Conservation (phyloP, 345 rosid species). For the Physaria fendleri region DNA sequence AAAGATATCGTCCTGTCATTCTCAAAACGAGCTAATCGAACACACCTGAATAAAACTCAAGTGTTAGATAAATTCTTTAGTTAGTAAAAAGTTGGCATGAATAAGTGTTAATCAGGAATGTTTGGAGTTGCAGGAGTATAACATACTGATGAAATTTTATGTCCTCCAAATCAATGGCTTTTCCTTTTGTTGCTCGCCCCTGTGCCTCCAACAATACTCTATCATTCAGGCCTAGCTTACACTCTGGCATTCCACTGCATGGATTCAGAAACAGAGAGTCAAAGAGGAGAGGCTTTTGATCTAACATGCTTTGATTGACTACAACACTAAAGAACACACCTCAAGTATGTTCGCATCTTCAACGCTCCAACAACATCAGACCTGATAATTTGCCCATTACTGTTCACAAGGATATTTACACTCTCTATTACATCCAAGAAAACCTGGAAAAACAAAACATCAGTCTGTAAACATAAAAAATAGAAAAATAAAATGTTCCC, state of each 20-base stretch:
- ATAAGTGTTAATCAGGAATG: no score
- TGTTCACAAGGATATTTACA: constrained; percentile 91
- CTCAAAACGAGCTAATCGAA: constrained; percentile 92
- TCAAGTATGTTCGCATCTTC: constrained; percentile 95
- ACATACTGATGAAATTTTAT: constrained; percentile 96
- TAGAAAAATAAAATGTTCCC: background rate
- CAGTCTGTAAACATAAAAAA: constrained; percentile 6
- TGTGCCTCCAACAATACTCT: constrained; percentile 93
- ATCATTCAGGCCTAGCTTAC: constrained; percentile 95
- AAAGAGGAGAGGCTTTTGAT: background rate
- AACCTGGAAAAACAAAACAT: constrained; percentile 47
- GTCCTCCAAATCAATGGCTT: constrained; percentile 95
- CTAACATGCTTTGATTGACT: background rate
- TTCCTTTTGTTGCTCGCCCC: constrained; percentile 88
- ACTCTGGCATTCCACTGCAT: constrained; percentile 94
- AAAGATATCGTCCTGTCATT: constrained; percentile 95
- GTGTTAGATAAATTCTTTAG: no score
- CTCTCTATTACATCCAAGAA: constrained; percentile 94
- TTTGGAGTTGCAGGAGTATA: no score
- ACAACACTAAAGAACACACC: constrained; percentile 36
- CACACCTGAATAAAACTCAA: constrained; percentile 50
- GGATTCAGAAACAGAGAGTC: no score
- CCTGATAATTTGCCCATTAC: constrained; percentile 88
- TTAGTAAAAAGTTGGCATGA: no score
- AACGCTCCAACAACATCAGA: constrained; percentile 97